These are phyloP conservation scores for Poterioochromonas sp. DNA, from an alignment of 352 stramenopile genomes.

Conservation along the genomic window DNA sequence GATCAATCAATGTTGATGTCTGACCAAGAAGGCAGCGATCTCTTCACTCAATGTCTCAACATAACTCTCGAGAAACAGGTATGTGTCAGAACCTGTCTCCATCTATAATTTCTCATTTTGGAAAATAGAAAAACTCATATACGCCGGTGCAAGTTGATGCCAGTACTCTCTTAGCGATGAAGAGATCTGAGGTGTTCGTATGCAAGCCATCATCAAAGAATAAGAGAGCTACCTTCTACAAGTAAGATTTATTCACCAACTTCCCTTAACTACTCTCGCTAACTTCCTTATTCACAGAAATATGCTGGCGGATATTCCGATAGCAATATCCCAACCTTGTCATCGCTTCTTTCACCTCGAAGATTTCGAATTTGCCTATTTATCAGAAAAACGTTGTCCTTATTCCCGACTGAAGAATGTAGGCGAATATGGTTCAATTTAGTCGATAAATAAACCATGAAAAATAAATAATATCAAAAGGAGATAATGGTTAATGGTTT, in stretches of 20 bases:
- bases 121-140: slow-evolving; percentile 49
- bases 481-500: no score
- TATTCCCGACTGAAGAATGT: slow-evolving; percentile 61
- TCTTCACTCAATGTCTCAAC: slow-evolving; percentile 60
- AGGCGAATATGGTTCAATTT: slow-evolving; percentile 44
- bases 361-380: slow-evolving; percentile 85
- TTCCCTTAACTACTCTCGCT: no score
- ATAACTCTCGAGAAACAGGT: slow-evolving; percentile 69
- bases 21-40: slow-evolving; percentile 42
- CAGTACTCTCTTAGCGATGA: slow-evolving; percentile 56
- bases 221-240: slow-evolving; percentile 61
- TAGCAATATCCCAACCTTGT: slow-evolving; percentile 73
- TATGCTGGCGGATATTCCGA: slow-evolving; percentile 82
- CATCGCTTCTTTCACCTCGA: slow-evolving; percentile 85
- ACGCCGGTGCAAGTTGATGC: slow-evolving; percentile 64
- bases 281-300: slow-evolving; percentile 55
- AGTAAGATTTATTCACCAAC: no score
- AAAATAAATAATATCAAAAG: no score
- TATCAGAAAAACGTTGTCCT: slow-evolving; percentile 71
- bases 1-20: slow-evolving; percentile 36
- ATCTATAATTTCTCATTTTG: not conserved
- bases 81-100: slow-evolving; percentile 36
- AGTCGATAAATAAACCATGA: no score
- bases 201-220: slow-evolving; percentile 59
- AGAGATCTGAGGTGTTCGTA: slow-evolving; percentile 69